A percentile compares a stretch with the other conserved stretches of the same genome.
Conservation (phyloP, 805 yeast species). For the Saccharomycopsis selenospora region DNA sequence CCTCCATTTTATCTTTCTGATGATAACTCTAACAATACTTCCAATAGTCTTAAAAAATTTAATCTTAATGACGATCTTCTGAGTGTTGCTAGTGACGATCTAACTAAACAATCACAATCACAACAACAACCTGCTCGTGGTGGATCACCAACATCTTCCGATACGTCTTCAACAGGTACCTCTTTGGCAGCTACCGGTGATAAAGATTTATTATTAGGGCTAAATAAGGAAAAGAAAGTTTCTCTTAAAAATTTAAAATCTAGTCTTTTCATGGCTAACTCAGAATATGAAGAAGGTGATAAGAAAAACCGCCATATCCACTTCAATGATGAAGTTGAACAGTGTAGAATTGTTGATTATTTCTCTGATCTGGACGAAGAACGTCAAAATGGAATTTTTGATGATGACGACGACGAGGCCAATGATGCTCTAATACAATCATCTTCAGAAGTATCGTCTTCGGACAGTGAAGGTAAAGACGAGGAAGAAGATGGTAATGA, state of each 20-base stretch:
- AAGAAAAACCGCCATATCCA: conserved; percentile 61
- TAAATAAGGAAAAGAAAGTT: neutral
- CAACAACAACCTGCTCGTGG: no score
- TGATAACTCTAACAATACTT: neutral
- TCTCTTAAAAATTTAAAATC: conserved; percentile 11
- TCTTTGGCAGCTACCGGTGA: no score
- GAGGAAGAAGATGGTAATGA: conserved; percentile 37
- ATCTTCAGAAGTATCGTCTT: conserved; percentile 13
- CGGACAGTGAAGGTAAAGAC: conserved; percentile 15
- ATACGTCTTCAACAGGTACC: neutral
- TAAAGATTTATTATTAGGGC: no score
- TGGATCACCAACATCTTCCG: neutral
- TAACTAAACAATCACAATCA: no score
- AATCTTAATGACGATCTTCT: neutral
- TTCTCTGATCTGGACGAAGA: conserved; percentile 27
- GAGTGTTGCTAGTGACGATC: neutral
- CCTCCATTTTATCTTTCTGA: neutral
- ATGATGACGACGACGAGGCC: conserved; percentile 29
- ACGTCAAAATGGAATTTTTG: conserved; percentile 31
- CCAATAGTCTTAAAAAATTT: neutral
- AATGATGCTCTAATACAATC: conserved; percentile 28
- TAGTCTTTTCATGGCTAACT: conserved; percentile 15
- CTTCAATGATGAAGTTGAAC: conserved; percentile 90
- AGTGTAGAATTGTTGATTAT: conserved; percentile 70
- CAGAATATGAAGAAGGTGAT: conserved; percentile 9